Conservation (phyloP, 805 yeast species). For the Monosporozyma solicola region DNA sequence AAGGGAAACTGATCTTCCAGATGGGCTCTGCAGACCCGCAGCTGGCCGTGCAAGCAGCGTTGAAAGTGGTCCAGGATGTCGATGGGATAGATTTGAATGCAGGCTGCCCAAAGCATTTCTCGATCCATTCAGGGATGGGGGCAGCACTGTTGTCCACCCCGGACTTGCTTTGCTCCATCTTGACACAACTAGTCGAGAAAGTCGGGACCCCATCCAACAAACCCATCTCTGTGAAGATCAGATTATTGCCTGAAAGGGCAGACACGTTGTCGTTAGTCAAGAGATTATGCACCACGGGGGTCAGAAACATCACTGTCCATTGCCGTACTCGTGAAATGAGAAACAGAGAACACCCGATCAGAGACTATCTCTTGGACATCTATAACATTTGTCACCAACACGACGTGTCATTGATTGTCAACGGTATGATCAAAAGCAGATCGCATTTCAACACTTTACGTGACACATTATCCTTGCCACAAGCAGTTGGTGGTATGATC, state of each 20-base stretch:
- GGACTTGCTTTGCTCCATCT: conserved; percentile 61
- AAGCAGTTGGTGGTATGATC: conserved; percentile 81
- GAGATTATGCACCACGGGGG: conserved; percentile 65
- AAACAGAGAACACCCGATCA: conserved; percentile 70
- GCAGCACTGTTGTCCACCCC: conserved; percentile 85
- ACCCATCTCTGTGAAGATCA: conserved; percentile 85
- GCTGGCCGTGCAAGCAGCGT: conserved; percentile 83
- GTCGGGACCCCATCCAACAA: conserved; percentile 72
- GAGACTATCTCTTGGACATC: conserved; percentile 58
- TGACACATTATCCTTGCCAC: conserved; percentile 36
- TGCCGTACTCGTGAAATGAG: conserved; percentile 88
- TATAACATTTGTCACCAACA: conserved; percentile 50
- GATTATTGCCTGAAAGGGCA: conserved; percentile 58
- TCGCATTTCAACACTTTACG: conserved; percentile 47
- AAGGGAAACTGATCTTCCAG: conserved; percentile 70
- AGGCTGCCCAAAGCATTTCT: conserved; percentile 96
- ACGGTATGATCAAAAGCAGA: conserved; percentile 62
- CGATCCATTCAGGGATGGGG: conserved; percentile 95
- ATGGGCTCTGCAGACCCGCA: conserved; percentile 81
- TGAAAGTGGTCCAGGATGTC: conserved; percentile 72
- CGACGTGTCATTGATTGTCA: conserved; percentile 66
- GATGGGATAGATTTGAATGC: conserved; percentile 90
- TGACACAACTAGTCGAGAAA: conserved; percentile 57
- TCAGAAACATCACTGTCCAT: conserved; percentile 77
- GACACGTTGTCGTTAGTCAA: conserved; percentile 52